A percentile compares a stretch with the other conserved stretches of the same genome.
phyloP scores from a whole-genome alignment of 306 rosid species.

The Rosa multiflora region DNA sequence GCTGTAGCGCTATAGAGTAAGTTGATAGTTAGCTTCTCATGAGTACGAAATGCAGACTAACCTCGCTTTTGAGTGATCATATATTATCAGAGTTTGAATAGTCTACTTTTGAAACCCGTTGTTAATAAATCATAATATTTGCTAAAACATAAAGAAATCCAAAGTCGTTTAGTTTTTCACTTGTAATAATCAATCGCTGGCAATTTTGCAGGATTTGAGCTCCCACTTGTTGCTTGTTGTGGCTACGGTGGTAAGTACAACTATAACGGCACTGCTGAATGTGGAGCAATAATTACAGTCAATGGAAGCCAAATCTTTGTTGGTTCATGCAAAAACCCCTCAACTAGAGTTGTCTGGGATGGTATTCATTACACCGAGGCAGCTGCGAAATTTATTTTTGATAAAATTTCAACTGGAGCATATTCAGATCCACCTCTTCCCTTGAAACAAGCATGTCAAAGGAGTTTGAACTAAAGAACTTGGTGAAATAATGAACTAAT shows the following conservation, averaged over 20 bases:
- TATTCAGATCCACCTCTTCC: conserved; percentile 48
- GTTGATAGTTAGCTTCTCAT: too few species aligned
- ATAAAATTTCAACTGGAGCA: conserved; percentile 41
- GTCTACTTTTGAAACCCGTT: too few species aligned
- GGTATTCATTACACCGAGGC: conserved; percentile 56
- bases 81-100: too few species aligned
- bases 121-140: too few species aligned
- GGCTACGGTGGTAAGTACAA: conserved; percentile 58
- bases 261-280: not conserved
- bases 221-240: conserved; percentile 43
- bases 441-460: conserved; percentile 36
- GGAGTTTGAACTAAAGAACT: not conserved
- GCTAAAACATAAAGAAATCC: too few species aligned
- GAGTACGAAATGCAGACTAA: too few species aligned
- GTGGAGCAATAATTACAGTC: conserved; percentile 31
- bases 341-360: conserved; percentile 44
- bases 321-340: conserved; percentile 40
- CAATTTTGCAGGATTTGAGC: conserved; percentile 43
- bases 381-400: conserved; percentile 36
- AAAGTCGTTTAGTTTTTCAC: not conserved
- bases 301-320: conserved; percentile 38
- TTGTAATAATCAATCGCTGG: not conserved
- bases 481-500: not conserved
- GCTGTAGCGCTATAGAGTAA: too few species aligned
- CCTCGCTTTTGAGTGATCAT: too few species aligned